Base-by-base conservation (phyloP, 2,329 filamentous ascomycete genomes). In the Fragosphaeria purpurea region DNA sequence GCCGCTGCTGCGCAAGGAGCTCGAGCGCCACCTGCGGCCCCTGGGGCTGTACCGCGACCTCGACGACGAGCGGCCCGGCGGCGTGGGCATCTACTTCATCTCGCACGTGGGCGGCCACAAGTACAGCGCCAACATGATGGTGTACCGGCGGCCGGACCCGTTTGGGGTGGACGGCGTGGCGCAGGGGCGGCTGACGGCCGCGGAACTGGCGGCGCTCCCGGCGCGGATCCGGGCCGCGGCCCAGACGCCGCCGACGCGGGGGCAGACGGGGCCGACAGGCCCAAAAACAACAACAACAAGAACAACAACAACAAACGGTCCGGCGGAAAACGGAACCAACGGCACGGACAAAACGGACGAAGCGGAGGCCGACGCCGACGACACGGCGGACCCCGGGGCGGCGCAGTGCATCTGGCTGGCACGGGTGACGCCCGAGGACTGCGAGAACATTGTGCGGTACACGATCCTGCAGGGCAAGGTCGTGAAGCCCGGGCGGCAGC, bases 61-160 rank as follows among this genome's bases (percentile, higher is more conserved):
- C 44, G 82, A 94, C 62, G 93, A 98, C 64, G 83, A 89, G 65
- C 73, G 93, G 52, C 88, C 90, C 0, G 91, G 91, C 9, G 93
- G 93, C 10, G 91, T 96, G 6, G 91, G 88, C 0, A 87, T 98
- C 57, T 95, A 95, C 70, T 97, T 96, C 64, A 94, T 97, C 62
- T 91, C 83, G 58, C 93, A 98, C 63, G 89, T 96, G 3, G 93
- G 93, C 33, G 93, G 93, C 0, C 93, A 98, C 72, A 96, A 96
- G 71, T 97, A 95, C 69, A 83, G 84, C 44, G 93, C 93, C 33
- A 98, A 98, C 61, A 81, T 97, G 59, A 86, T 98, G 72, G 75
- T 98, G 1, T 97, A 98, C 66, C 79, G 93, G 8, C 76, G 77
- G 49, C 73, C 71, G 6, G 72, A 80, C 58, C 72, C 77, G 1